Evolutionary conservation across 192 early-diverging fungal species (phyloP), one percentile per base, ranked within the genome.

Genomic region (Neocallimastix lanati): DNA sequence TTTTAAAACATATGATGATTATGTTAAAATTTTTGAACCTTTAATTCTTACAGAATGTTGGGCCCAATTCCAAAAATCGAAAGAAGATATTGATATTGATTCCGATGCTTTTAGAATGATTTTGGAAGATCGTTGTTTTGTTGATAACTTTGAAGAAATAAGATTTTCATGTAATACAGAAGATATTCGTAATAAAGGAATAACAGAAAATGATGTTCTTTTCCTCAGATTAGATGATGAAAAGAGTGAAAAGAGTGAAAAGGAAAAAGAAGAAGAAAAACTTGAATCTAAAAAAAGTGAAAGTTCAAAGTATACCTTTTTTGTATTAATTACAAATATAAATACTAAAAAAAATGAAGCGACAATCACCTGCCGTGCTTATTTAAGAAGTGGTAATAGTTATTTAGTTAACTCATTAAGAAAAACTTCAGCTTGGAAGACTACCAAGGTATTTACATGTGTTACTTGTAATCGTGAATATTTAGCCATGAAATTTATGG

Each of bases 381-480:
- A 67, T 67, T n/a, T 67, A 4, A 2, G 50, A 67, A 16, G 50
- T 67, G 50, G 50, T n/a, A 67, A 67, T 67, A 1, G 6, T 2
- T n/a, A 27, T n/a, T n/a, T 67, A 67, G n/a, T 67, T 67, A n/a
- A 21, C 1, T 67, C 50, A 67, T 67, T 67, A 67, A 25, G 50
- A 9, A 67, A 67, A 67, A 67, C 25, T 4, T 67, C 50, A 7
- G 2, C 50, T 18, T 90, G 84, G 85, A n/a, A 18, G 18, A 78
- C 81, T 2, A 77, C 86, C 79, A 84, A 84, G 27, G 80, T 92
- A 11, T 88, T 88, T 79, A 84, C 90, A 78, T 81, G 96, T 67
- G 93, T 93, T 5, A 93, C 97, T 0, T 82, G 86, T 13, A 82
- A 92, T 58, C 92, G 97, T 29, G 96, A 99, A 85, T 99, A 94